Percentiles rank a stretch among this genome's conserved stretches.
phyloP scores from a whole-genome alignment of 1,284 basidiomycete genomes.

The Xanthoconium separans region DNA sequence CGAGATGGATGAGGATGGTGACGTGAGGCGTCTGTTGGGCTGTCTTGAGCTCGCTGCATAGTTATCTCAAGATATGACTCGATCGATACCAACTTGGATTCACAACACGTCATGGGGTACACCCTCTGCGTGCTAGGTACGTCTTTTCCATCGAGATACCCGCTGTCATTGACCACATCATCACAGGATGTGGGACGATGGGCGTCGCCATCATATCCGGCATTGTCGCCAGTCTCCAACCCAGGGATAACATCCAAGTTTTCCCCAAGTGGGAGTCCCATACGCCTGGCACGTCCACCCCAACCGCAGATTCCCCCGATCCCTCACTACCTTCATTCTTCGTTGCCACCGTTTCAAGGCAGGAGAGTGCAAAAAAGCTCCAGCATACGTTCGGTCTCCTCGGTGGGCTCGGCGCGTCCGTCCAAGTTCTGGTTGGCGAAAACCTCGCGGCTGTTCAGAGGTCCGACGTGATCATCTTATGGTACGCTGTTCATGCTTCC shows the following conservation, averaged over 20 bases:
- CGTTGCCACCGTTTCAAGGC: slow-evolving; percentile 85
- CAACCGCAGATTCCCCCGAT: slow-evolving; percentile 53
- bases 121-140: slow-evolving; percentile 42
- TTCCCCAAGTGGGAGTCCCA: slow-evolving; percentile 75
- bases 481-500: slow-evolving; percentile 51
- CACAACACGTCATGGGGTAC: slow-evolving; percentile 36
- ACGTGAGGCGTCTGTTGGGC: too few species aligned
- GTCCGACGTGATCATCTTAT: slow-evolving; percentile 85
- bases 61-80: slow-evolving; percentile 13
- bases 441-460: slow-evolving; percentile 77
- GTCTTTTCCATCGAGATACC: neutral
- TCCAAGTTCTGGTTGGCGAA: slow-evolving; percentile 68
- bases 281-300: slow-evolving; percentile 81
- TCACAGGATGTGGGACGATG: slow-evolving; percentile 96
- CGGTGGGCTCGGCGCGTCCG: slow-evolving; percentile 54
- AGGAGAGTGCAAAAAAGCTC: slow-evolving; percentile 76
- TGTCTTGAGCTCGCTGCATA: too few species aligned
- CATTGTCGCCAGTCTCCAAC: slow-evolving; percentile 72
- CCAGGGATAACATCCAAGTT: slow-evolving; percentile 37
- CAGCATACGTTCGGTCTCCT: slow-evolving; percentile 60
- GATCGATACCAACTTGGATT: neutral
- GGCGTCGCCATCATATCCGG: slow-evolving; percentile 95
- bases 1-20: too few species aligned
- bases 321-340: slow-evolving; percentile 78
- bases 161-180: slow-evolving; percentile 8